A percentile compares a stretch with the other conserved stretches of the same genome.
Evolutionary conservation across 306 rosid genomes (phyloP).

Genomic region (Quercus wislizeni): DNA sequence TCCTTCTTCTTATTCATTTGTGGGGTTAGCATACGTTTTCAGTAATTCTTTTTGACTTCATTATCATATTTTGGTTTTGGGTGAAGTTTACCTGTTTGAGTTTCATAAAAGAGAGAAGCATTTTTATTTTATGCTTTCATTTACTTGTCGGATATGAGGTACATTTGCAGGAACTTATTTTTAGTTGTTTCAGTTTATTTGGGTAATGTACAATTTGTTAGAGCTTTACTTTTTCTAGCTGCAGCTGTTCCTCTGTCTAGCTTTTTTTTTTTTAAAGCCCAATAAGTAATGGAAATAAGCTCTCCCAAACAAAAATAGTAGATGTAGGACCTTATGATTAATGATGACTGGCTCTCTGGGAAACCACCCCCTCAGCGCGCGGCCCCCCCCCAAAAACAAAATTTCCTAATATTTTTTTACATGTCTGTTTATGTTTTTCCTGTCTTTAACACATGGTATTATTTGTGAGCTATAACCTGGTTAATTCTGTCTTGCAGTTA

Average conservation of each 20-base stretch:
- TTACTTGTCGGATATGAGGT: not conserved
- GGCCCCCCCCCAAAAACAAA: no score
- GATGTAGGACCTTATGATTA: not conserved
- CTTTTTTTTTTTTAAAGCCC: no score
- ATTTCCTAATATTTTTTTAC: not conserved
- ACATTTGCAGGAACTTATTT: no score
- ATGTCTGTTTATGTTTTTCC: not conserved
- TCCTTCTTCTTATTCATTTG: not conserved
- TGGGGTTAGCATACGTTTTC: not conserved
- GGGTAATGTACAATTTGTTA: no score
- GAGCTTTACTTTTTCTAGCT: no score
- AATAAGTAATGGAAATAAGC: no score
- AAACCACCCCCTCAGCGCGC: not conserved
- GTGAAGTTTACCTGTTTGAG: not conserved
- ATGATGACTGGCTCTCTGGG: slow-evolving; percentile 5
- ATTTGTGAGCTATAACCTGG: not conserved
- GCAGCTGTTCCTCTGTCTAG: no score
- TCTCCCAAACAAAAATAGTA: not conserved
- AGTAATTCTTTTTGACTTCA: not conserved
- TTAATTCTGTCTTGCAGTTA: slow-evolving; percentile 48
- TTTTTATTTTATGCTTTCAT: not conserved
- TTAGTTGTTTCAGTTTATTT: no score
- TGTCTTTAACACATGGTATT: not conserved
- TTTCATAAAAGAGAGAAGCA: not conserved
- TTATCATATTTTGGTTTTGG: not conserved